Evolutionary conservation across 2,329 filamentous ascomycete genomes (phyloP).

Genomic region (Paraconiothyrium sp.): DNA sequence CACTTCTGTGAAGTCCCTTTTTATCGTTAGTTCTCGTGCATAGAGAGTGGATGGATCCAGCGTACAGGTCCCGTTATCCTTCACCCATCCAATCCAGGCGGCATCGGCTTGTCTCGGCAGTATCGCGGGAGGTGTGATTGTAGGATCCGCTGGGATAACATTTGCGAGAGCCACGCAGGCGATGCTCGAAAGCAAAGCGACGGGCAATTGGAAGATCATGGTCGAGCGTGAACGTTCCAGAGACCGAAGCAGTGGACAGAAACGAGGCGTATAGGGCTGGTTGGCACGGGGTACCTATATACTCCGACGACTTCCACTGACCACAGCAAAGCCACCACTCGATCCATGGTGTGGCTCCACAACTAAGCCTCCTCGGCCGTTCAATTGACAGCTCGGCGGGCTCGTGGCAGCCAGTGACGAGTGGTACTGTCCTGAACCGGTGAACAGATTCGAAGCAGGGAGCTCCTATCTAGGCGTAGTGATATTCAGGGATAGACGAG

Average conservation of each 20-base stretch:
- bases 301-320: background rate
- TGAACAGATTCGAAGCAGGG: conserved; percentile 5
- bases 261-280: background rate
- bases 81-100: conserved; percentile 38
- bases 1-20: conserved; percentile 36
- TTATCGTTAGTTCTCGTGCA: background rate
- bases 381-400: background rate
- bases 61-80: conserved; percentile 34
- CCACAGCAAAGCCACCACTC: conserved; percentile 13
- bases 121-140: conserved; percentile 40
- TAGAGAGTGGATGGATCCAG: background rate
- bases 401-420: conserved; percentile 1
- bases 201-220: conserved; percentile 29
- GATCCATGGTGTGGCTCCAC: background rate
- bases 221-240: background rate
- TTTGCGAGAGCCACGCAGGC: conserved; percentile 24
- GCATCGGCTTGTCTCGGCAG: conserved; percentile 39
- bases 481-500: conserved; percentile 6
- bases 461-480: conserved; percentile 4
- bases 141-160: conserved; percentile 37
- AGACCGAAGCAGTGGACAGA: background rate
- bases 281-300: background rate
- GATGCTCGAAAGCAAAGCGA: conserved; percentile 24
- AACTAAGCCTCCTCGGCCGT: conserved; percentile 3
- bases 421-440: background rate